Conservation (phyloP, 805 yeast species). For the Kodamaea restingae region DNA sequence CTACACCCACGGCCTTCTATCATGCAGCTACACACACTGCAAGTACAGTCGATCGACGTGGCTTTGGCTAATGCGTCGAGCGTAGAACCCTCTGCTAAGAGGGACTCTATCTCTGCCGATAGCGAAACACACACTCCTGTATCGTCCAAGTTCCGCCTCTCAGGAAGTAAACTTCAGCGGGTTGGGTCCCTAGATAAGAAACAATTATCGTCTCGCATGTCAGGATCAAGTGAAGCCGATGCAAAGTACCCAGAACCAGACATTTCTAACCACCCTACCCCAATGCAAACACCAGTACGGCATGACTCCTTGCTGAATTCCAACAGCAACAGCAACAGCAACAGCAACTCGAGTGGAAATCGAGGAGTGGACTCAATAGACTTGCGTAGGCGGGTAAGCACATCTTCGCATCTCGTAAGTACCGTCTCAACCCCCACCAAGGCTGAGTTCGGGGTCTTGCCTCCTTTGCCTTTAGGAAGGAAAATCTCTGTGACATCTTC, state of each 20-base stretch:
- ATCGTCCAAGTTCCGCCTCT: conserved; percentile 12
- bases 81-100: conserved; percentile 6
- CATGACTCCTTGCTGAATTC: neutral
- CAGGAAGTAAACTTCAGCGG: conserved; percentile 12
- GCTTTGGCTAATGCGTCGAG: conserved; percentile 9
- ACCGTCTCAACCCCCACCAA: neutral
- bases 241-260: conserved; percentile 23
- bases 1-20: conserved; percentile 1
- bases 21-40: neutral
- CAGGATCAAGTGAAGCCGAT: conserved; percentile 13
- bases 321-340: conserved; percentile 2
- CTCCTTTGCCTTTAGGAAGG: neutral
- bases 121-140: conserved; percentile 10
- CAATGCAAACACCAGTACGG: conserved; percentile 9
- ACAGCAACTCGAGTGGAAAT: neutral
- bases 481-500: neutral
- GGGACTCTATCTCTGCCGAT: conserved; percentile 9
- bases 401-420: conserved; percentile 1
- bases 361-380: neutral
- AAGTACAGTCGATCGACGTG: conserved; percentile 10
- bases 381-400: conserved; percentile 3
- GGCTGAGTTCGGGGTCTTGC: neutral
- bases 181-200: conserved; percentile 9
- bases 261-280: conserved; percentile 14
- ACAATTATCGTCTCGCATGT: conserved; percentile 1